Conservation (phyloP, 371 early-diverging fungal species). For the Rhizopus stolonifer region DNA sequence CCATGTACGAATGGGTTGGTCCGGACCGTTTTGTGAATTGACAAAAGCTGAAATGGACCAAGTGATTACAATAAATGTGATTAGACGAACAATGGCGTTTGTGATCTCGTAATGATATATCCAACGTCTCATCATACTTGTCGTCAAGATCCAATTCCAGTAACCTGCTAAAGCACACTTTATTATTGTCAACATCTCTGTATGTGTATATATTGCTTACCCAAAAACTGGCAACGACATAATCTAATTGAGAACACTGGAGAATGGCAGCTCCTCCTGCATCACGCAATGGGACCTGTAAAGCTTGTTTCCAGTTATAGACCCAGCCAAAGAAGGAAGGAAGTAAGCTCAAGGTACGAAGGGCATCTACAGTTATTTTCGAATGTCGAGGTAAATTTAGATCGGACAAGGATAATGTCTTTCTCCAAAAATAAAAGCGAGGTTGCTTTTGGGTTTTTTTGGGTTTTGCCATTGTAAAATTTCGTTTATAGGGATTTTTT, state of each 20-base stretch:
- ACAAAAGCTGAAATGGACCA: slow-evolving; percentile 59
- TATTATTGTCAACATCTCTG: too few relatives aligned
- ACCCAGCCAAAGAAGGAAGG: slow-evolving; percentile 55
- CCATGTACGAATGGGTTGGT: slow-evolving; percentile 62
- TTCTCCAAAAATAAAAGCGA: slow-evolving; percentile 32
- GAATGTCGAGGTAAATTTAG: slow-evolving; percentile 46
- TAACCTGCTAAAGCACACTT: slow-evolving; percentile 60
- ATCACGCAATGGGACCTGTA: slow-evolving; percentile 48
- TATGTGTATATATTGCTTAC: slow-evolving; percentile 35
- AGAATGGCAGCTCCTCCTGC: slow-evolving; percentile 51
- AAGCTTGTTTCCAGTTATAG: slow-evolving; percentile 44
- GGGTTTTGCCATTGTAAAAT: slow-evolving; percentile 10
- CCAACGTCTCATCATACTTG: slow-evolving; percentile 64
- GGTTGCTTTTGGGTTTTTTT: slow-evolving; percentile 16
- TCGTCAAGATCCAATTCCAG: slow-evolving; percentile 63
- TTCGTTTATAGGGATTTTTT: too few relatives aligned
- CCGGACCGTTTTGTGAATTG: slow-evolving; percentile 47
- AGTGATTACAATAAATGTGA: slow-evolving; percentile 57
- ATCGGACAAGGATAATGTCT: slow-evolving; percentile 33
- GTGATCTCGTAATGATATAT: slow-evolving; percentile 59
- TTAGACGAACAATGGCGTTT: slow-evolving; percentile 56
- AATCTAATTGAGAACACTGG: slow-evolving; percentile 55
- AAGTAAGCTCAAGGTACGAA: slow-evolving; percentile 47
- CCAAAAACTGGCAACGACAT: slow-evolving; percentile 61
- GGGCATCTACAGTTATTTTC: slow-evolving; percentile 39